These are phyloP conservation scores for Carex myosuroides DNA, from an alignment of 176 grass and related monocot genomes.

Conservation along the genomic window DNA sequence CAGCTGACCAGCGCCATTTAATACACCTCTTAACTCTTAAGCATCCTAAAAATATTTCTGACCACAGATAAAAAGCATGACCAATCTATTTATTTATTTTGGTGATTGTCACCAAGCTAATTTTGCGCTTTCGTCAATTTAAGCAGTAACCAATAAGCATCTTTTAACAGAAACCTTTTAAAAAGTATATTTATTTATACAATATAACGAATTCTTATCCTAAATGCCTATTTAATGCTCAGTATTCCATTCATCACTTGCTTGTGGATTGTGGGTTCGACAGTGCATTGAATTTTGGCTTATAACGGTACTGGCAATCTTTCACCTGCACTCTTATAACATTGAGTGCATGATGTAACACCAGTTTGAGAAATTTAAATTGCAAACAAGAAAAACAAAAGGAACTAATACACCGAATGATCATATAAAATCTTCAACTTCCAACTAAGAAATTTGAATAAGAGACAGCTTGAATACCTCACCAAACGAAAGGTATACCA, in stretches of 20 bases:
- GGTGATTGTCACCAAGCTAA: not conserved
- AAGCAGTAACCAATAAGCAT: not conserved
- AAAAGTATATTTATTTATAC: not conserved
- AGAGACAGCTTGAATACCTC: not conserved
- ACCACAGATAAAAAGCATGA: slow-evolving; percentile 2
- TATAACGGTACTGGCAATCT: not conserved
- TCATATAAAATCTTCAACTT: not conserved
- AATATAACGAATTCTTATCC: not conserved
- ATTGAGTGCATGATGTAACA: not conserved
- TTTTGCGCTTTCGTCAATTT: not conserved
- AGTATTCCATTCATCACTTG: not conserved
- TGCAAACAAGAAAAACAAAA: not conserved
- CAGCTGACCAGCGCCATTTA: not conserved
- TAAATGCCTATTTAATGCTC: not conserved
- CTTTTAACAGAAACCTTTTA: not conserved
- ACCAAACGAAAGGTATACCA: not conserved
- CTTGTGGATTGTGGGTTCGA: not conserved
- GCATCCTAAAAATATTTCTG: not conserved
- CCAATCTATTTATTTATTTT: not conserved
- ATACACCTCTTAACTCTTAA: not conserved
- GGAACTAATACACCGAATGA: not conserved
- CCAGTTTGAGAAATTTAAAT: not conserved
- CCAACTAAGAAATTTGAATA: not conserved
- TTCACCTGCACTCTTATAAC: not conserved
- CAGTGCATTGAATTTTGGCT: not conserved